A percentile compares a stretch with the other conserved stretches of the same genome.
Conservation (phyloP, 2,329 filamentous ascomycete species). For the Ophiostoma pallidulum region DNA sequence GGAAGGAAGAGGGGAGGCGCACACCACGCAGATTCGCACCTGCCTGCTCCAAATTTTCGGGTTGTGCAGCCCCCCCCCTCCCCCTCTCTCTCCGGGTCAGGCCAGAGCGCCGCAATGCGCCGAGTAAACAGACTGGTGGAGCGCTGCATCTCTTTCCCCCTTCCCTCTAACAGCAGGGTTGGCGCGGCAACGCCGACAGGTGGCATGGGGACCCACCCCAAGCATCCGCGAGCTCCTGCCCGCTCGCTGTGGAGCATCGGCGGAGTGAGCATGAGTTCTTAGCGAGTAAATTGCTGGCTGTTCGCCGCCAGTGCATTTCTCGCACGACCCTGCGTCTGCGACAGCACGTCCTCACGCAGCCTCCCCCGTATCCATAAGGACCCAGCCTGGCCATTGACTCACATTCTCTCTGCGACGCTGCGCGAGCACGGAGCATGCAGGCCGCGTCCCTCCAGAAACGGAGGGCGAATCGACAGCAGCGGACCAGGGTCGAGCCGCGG, state of each 20-base stretch:
- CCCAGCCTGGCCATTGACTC: background rate
- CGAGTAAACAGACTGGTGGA: slow-evolving; percentile 16
- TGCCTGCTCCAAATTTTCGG: too few relatives aligned
- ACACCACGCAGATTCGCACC: too few relatives aligned
- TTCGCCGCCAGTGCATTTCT: slow-evolving; percentile 2
- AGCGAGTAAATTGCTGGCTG: too few relatives aligned
- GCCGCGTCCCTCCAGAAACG: slow-evolving; percentile 2
- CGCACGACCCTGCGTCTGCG: background rate
- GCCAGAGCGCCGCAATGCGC: background rate
- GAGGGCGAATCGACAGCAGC: background rate
- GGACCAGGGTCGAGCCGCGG: background rate
- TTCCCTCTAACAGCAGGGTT: slow-evolving; percentile 9
- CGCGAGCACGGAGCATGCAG: background rate
- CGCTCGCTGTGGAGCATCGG: too few relatives aligned
- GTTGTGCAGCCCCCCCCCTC: too few relatives aligned
- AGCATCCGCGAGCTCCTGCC: too few relatives aligned
- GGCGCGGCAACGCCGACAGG: slow-evolving; percentile 12
- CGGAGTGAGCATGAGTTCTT: too few relatives aligned
- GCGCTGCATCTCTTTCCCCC: too few relatives aligned
- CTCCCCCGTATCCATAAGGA: background rate
- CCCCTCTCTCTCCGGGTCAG: too few relatives aligned
- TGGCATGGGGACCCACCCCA: slow-evolving; percentile 7
- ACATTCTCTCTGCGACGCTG: background rate
- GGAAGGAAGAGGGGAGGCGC: too few relatives aligned
- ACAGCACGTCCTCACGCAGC: too few relatives aligned